Conservation (phyloP, 1,284 basidiomycete genomes). For the Pseudozyma thailandica region DNA sequence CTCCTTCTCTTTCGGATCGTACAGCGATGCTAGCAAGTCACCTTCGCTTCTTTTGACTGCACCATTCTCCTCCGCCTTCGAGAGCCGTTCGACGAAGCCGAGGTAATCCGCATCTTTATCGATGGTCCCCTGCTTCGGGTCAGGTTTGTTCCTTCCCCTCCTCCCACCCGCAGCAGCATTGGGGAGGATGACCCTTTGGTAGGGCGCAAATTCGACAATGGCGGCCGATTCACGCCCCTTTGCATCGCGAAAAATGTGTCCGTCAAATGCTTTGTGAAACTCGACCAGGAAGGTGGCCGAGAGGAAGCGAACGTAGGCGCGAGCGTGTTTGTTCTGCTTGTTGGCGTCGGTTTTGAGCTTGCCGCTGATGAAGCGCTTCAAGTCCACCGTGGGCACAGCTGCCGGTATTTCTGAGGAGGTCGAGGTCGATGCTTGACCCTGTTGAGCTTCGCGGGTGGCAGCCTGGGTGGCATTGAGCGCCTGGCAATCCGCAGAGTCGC, state of each 20-base stretch:
- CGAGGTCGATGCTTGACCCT: slow-evolving; percentile 9
- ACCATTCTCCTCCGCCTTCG: slow-evolving; percentile 14
- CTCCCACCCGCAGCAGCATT: background rate
- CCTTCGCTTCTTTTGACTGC: slow-evolving; percentile 43
- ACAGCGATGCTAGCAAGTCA: slow-evolving; percentile 41
- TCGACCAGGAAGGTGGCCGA: slow-evolving; percentile 76
- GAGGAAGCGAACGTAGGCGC: slow-evolving; percentile 92
- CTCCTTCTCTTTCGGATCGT: slow-evolving; percentile 20
- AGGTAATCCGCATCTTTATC: slow-evolving; percentile 71
- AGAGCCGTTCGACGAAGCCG: slow-evolving; percentile 34
- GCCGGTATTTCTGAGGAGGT: too few relatives aligned
- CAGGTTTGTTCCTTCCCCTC: slow-evolving; percentile 75
- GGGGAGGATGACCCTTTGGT: slow-evolving; percentile 77
- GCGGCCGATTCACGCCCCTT: slow-evolving; percentile 86
- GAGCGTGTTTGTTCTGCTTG: slow-evolving; percentile 71
- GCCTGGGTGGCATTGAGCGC: slow-evolving; percentile 54
- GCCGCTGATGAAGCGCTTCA: slow-evolving; percentile 50
- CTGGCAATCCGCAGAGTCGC: slow-evolving; percentile 72
- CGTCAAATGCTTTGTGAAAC: slow-evolving; percentile 88
- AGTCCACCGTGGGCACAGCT: slow-evolving; percentile 46
- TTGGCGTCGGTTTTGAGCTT: slow-evolving; percentile 52
- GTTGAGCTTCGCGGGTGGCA: background rate
- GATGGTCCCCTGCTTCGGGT: slow-evolving; percentile 78
- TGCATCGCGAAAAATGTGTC: slow-evolving; percentile 90
- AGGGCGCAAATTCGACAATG: slow-evolving; percentile 92